phyloP scores from a whole-genome alignment of 208 protist genomes.

The Acanthamoeba culbertsoni region DNA sequence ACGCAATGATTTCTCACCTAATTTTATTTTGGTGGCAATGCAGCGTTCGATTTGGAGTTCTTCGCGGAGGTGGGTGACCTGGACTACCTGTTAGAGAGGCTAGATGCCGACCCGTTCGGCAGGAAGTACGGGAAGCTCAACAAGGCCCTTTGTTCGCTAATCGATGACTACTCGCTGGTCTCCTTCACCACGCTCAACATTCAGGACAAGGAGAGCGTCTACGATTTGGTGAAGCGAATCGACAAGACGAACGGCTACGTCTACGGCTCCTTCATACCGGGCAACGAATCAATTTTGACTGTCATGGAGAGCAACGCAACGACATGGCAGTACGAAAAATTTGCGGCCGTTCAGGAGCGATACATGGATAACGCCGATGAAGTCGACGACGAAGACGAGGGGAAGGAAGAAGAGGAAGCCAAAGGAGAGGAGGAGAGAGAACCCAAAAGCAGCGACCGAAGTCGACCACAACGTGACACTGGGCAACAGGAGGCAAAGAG shows the following conservation, averaged over 20 bases:
- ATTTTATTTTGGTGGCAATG: neutral
- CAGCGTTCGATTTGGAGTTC: conserved; percentile 89
- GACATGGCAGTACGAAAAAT: neutral
- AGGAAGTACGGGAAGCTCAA: conserved; percentile 80
- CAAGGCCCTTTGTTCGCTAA: conserved; percentile 87
- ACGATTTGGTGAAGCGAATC: conserved; percentile 71
- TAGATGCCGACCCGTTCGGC: conserved; percentile 61
- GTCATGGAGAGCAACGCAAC: neutral
- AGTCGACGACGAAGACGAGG: neutral
- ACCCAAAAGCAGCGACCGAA: no score
- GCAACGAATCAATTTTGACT: conserved; percentile 51
- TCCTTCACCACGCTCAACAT: conserved; percentile 90
- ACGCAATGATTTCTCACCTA: neutral
- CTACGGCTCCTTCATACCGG: conserved; percentile 63
- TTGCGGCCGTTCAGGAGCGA: conserved; percentile 5
- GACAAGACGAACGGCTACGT: conserved; percentile 85
- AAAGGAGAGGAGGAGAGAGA: neutral
- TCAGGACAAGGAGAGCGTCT: conserved; percentile 76
- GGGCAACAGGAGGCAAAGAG: no score
- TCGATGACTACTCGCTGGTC: conserved; percentile 94
- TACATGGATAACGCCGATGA: neutral
- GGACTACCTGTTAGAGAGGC: conserved; percentile 59
- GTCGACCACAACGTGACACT: no score
- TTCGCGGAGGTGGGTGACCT: conserved; percentile 89
- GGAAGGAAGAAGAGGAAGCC: neutral